Evolutionary conservation across 2,329 filamentous ascomycete species (phyloP).

Genomic region (Apiospora sp.): DNA sequence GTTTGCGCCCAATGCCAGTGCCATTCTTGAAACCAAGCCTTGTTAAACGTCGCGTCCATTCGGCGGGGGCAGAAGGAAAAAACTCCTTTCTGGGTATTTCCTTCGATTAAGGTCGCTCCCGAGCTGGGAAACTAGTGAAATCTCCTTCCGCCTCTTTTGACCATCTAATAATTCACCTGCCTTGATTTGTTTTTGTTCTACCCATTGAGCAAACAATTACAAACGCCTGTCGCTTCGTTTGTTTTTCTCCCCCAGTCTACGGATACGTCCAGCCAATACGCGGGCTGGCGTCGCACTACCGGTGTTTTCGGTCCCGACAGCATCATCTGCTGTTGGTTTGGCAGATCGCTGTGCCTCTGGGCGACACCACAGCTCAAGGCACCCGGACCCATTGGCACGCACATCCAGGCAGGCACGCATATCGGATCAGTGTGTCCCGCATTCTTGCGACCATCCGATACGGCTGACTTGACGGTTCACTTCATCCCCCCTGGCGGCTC

Average conservation of each 20-base stretch:
- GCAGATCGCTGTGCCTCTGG: slow-evolving; percentile 16
- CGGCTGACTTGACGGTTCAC: slow-evolving; percentile 9
- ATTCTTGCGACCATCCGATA: slow-evolving; percentile 18
- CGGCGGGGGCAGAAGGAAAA: not conserved
- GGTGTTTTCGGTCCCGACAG: slow-evolving; percentile 17
- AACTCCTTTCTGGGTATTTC: not conserved
- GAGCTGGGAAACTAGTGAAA: not conserved
- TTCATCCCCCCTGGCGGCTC: not conserved
- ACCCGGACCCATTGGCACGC: slow-evolving; percentile 12
- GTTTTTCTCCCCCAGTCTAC: not conserved
- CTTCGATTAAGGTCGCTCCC: slow-evolving; percentile 13
- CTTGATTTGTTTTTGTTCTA: not conserved
- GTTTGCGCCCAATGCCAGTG: not conserved
- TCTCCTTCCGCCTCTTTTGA: not conserved
- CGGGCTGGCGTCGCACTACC: slow-evolving; percentile 16
- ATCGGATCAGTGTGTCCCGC: not conserved
- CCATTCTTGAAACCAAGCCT: slow-evolving; percentile 2
- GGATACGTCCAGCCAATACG: slow-evolving; percentile 18
- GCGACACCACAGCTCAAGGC: slow-evolving; percentile 13
- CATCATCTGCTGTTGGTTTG: not conserved
- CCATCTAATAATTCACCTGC: not conserved
- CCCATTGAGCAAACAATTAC: not conserved
- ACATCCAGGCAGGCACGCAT: not conserved
- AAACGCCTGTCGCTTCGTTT: not conserved
- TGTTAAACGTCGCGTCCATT: not conserved